Evolutionary conservation across 1,139 yeast species (phyloP), one percentile per base, ranked within the genome.

Genomic region (Blastobotrys raffinosifermentans): DNA sequence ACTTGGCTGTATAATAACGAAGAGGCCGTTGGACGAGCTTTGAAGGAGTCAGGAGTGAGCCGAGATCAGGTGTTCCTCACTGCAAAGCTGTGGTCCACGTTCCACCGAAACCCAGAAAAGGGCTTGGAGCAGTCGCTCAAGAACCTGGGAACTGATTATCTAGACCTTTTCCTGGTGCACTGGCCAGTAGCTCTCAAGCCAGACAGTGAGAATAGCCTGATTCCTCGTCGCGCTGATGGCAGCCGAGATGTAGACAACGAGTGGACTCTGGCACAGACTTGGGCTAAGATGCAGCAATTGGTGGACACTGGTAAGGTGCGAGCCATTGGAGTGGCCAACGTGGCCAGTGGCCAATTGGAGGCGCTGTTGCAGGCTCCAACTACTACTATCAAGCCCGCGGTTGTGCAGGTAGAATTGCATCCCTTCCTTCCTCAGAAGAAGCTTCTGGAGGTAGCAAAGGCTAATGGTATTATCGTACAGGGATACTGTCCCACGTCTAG

Each of bases 401-500:
- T 71, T 23, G 67, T 72, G 51, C 78, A 73, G 51, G 49, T 72
- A 41, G 78, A 73, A 44, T 46, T 71, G 40, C 72, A 70, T 48
- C 77, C 78, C 10, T 72, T 85, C 84, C 65, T 78, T 40, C 77
- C 47, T 16, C 52, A 49, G 49, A 64, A 66, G 30, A 79, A 79
- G 21, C 57, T 80, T 36, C 74, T 77, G 3, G 69, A 71, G 29
- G 77, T 63, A 59, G 77, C 81, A 44, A 59, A 64, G 32, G 43
- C 61, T 35, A 54, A 72, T 50, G 69, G 73, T 57, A 67, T 80
- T 23, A 55, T 66, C 3, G 70, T 75, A 5, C 82, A 80, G 54
- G 87, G 89, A 1, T 81, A 73, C 58, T 73, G 83, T 6, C 89
- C 93, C 10, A 68, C 83, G 47, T 89, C 86, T 13, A 72, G 83